A percentile compares a stretch with the other conserved stretches of the same genome.
Conservation (phyloP, 2,329 filamentous ascomycete species). For the Catunica adiposa region DNA sequence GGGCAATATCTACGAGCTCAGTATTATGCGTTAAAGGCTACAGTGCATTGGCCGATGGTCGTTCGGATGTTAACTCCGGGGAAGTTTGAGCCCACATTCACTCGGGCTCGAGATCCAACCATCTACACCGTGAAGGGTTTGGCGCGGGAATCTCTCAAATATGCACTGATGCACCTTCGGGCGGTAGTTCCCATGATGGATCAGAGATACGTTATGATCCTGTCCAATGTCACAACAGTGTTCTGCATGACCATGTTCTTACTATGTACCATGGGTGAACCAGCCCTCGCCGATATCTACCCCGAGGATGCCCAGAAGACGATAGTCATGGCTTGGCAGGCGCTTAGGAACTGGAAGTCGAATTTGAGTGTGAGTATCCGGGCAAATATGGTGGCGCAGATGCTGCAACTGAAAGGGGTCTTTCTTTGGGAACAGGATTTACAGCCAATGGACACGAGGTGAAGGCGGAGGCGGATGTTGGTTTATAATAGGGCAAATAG, state of each 20-base stretch:
- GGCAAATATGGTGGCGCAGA: neutral
- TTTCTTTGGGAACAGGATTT: neutral
- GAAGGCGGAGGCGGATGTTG: neutral
- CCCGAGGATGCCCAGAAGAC: slow-evolving; percentile 3
- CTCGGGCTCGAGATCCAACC: neutral
- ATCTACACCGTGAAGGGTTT: neutral
- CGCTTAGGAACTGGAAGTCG: slow-evolving; percentile 6
- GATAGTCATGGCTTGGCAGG: slow-evolving; percentile 11
- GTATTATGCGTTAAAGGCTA: slow-evolving; percentile 16
- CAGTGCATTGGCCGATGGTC: slow-evolving; percentile 16
- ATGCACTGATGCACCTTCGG: slow-evolving; percentile 14
- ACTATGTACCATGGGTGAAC: slow-evolving; percentile 13
- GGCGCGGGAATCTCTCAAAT: slow-evolving; percentile 10
- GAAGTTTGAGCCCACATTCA: neutral
- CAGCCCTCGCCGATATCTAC: slow-evolving; percentile 14
- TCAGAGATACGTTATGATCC: slow-evolving; percentile 15
- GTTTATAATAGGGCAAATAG: no score
- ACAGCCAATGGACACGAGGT: neutral
- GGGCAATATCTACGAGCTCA: slow-evolving; percentile 15
- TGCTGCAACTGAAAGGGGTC: neutral
- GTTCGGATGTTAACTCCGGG: slow-evolving; percentile 14
- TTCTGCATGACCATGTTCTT: slow-evolving; percentile 15
- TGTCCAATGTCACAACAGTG: slow-evolving; percentile 15
- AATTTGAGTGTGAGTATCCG: slow-evolving; percentile 6
- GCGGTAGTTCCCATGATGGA: slow-evolving; percentile 15